Base-by-base conservation (phyloP, 1,284 basidiomycete genomes). In the Ustilago xerochloae region DNA sequence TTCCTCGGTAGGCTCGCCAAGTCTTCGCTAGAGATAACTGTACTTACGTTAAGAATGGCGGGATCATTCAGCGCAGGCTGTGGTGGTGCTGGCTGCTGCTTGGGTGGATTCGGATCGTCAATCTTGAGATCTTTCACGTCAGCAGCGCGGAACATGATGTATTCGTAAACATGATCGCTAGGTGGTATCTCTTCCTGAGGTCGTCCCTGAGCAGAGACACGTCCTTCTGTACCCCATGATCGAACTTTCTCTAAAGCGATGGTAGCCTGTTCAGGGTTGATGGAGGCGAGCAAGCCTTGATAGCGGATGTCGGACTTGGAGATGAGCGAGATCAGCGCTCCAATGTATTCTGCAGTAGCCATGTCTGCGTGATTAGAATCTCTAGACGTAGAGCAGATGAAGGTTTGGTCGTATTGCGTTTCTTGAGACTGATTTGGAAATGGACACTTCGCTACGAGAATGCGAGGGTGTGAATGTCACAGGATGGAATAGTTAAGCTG, bases 221-320 rank as follows among this genome's bases (percentile, higher is more conserved):
- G 89, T 63, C 89, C 88, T 84, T 94, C 92, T 6, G 93, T 94
- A 35, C 92, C 92, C 91, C 93, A 93, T 43, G 92, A 93, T 80
- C 88, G 92, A 36, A 94, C 93, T 88, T 93, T 92, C 46, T 91
- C 92, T 41, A 94, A 88, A 81, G 93, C 91, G 71, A 94, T 93
- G 6, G 93, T 93, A 15, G 92, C 92, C 59, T 90, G 90, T 59
- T 87, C 88, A 32, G 91, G 90, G 85, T 94, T 91, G 82, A 94
- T 93, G 30, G 91, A 91, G 56, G 91, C 91, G 46, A 94, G 87
- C 65, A 92, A 92, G 68, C 92, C 92, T 73, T 92, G 89, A 86
- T 94, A 94, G 59, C 93, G 90, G 75, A 94, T 92, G 88, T 93
- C 92, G 59, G 92, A 93, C 83, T 92, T 91, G 66, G 93, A 93